Percentiles rank a stretch among this genome's conserved stretches.
Conservation (phyloP, 169 alveolate genomes). For the Plasmodium berghei region DNA sequence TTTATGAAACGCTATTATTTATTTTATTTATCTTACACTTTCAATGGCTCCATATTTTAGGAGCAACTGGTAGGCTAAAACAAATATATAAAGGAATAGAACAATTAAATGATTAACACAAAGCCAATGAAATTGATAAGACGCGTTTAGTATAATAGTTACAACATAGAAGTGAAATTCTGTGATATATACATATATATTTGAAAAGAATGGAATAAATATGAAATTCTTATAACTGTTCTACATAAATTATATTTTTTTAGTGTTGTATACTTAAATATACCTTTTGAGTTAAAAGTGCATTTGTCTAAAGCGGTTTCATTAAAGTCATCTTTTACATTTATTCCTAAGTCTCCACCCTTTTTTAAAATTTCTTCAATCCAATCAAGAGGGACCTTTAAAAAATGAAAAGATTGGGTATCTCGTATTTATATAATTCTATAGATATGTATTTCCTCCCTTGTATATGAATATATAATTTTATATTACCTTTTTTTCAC, state of each 20-base stretch:
- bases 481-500: slow-evolving; percentile 46
- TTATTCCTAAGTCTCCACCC: slow-evolving; percentile 74
- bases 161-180: background rate
- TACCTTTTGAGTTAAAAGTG: slow-evolving; percentile 52
- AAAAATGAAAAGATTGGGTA: background rate
- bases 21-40: slow-evolving; percentile 42
- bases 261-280: background rate
- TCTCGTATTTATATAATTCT: background rate
- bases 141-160: background rate
- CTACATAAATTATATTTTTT: no score
- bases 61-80: slow-evolving; percentile 57
- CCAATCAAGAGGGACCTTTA: slow-evolving; percentile 73
- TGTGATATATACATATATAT: no score
- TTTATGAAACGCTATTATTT: background rate
- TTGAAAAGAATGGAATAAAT: background rate
- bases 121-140: background rate
- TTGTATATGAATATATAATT: background rate
- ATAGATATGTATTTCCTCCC: background rate
- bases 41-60: slow-evolving; percentile 74
- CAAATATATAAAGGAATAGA: background rate
- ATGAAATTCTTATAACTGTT: background rate
- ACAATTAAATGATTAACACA: background rate
- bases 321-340: slow-evolving; percentile 60
- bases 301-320: slow-evolving; percentile 74
- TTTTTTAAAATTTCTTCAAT: slow-evolving; percentile 70